phyloP scores from a whole-genome alignment of 352 stramenopile genomes.

The Globisporangium cystogenes region DNA sequence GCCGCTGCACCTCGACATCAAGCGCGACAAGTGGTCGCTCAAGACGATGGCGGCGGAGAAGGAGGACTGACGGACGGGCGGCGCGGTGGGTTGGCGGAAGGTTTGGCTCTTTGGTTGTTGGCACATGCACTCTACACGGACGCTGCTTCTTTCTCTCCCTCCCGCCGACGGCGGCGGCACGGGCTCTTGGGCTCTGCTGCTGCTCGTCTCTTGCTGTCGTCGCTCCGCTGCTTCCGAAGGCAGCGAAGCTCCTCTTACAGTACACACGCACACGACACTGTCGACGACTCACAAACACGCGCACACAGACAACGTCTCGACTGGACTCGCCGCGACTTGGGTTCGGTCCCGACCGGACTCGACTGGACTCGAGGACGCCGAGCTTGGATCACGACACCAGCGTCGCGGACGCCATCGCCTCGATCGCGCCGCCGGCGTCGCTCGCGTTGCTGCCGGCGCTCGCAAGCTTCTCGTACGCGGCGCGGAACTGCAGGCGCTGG shows the following conservation, averaged over 20 bases:
- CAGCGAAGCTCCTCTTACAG: neutral
- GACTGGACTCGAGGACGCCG: neutral
- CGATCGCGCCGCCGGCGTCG: neutral
- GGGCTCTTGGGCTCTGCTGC: too few relatives aligned
- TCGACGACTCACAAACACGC: neutral
- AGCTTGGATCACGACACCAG: slow-evolving; percentile 7
- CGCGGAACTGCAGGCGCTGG: slow-evolving; percentile 50
- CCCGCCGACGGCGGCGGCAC: too few relatives aligned
- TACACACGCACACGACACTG: neutral
- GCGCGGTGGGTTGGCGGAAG: slow-evolving; percentile 7
- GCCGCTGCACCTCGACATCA: slow-evolving; percentile 71
- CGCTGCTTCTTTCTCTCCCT: neutral
- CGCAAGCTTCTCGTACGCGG: slow-evolving; percentile 22
- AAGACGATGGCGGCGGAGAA: slow-evolving; percentile 35
- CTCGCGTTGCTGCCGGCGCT: neutral
- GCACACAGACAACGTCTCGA: slow-evolving; percentile 2
- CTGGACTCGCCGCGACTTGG: neutral
- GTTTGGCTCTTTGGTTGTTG: neutral
- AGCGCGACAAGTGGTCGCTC: slow-evolving; percentile 84
- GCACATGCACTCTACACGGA: neutral
- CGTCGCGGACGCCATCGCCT: slow-evolving; percentile 9
- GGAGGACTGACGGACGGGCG: slow-evolving; percentile 30
- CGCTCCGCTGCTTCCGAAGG: neutral
- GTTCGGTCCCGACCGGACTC: neutral
- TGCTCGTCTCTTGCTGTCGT: neutral